Conservation (phyloP, 257 asterid genomes). For the Solanum medicagineum region DNA sequence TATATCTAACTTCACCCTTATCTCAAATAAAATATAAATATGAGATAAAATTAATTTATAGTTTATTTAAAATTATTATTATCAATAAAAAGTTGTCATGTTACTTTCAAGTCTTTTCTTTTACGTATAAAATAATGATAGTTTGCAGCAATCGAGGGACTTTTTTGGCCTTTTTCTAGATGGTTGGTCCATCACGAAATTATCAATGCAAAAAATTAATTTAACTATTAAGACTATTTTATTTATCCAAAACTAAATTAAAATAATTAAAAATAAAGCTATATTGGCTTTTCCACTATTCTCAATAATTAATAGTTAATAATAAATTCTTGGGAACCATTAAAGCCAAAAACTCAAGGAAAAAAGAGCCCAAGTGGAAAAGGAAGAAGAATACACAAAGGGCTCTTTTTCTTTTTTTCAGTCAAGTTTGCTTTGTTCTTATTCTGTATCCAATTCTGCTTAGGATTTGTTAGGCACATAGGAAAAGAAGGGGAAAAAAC, state of each 20-base stretch:
- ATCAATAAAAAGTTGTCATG: neutral
- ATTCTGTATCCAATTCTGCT: neutral
- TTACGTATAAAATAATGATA: neutral
- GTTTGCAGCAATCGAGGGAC: neutral
- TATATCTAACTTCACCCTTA: no score
- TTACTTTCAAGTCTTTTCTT: neutral
- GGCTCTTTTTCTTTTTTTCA: neutral
- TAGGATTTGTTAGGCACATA: neutral
- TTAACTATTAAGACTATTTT: neutral
- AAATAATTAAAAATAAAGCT: neutral
- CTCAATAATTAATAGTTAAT: neutral
- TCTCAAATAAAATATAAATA: neutral
- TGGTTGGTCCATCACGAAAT: neutral
- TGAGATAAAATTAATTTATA: accelerated
- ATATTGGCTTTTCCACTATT: neutral
- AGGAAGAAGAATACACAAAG: neutral
- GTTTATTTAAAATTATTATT: neutral
- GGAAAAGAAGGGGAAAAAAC: neutral
- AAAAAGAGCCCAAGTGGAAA: neutral
- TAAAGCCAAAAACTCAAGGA: neutral
- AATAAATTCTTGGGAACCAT: neutral
- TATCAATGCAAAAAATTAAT: neutral
- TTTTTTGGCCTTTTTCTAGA: neutral
- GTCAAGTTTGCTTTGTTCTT: neutral
- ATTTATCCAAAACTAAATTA: neutral